Percentiles rank a stretch among this genome's conserved stretches.
Evolutionary conservation across 441 rosid species (phyloP).

Genomic region (Melastoma candidum): DNA sequence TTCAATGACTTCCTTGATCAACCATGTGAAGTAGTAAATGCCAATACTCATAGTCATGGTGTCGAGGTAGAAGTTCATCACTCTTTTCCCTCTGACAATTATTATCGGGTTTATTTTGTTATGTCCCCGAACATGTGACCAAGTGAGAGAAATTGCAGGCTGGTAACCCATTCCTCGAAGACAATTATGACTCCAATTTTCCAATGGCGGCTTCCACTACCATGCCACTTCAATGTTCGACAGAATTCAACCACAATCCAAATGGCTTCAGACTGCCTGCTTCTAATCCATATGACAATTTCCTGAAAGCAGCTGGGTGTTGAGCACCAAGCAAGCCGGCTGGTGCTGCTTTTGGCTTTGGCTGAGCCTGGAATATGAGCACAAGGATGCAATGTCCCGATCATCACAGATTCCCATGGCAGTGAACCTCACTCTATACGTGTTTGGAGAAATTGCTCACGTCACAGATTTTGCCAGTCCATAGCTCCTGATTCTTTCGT

Average conservation of each 20-base stretch:
- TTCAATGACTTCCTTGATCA: constrained; percentile 14
- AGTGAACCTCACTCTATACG: too few species aligned
- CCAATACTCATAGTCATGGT: too few species aligned
- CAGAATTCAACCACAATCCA: constrained; percentile 43
- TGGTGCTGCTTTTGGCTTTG: too few species aligned
- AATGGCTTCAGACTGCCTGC: constrained; percentile 60
- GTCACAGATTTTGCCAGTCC: too few species aligned
- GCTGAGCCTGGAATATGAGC: too few species aligned
- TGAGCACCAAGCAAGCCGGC: constrained; percentile 23
- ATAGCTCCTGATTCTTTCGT: too few species aligned
- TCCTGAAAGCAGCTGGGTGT: constrained; percentile 95
- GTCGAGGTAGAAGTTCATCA: not conserved
- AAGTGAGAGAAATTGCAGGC: constrained; percentile 26
- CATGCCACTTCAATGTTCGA: constrained; percentile 32
- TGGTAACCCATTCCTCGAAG: constrained; percentile 49
- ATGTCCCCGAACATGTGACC: constrained; percentile 1
- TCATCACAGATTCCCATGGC: too few species aligned
- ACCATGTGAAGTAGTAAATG: constrained; percentile 8
- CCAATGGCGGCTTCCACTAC: constrained; percentile 19
- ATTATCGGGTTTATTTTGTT: not conserved
- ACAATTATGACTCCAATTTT: constrained; percentile 20
- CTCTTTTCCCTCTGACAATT: not conserved
- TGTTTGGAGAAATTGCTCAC: too few species aligned
- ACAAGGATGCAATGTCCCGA: too few species aligned
- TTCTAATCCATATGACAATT: constrained; percentile 76